A percentile compares a stretch with the other conserved stretches of the same genome.
Evolutionary conservation across 2,329 filamentous ascomycete species (phyloP).

Genomic region (Sporothrix dimorphospora): DNA sequence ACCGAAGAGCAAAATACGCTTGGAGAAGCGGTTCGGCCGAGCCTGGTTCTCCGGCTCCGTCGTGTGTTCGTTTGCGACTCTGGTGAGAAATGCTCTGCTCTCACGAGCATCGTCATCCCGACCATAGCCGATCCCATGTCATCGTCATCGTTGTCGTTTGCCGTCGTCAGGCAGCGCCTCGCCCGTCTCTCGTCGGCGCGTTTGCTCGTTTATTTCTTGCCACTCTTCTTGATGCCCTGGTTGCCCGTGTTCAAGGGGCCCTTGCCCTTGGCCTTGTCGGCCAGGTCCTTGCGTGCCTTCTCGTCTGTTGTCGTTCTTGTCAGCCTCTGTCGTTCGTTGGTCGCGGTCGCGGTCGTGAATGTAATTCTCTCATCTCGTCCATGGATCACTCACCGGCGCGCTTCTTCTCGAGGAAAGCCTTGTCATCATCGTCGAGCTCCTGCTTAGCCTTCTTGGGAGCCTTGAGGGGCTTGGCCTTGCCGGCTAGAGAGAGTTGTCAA

Average conservation of each 20-base stretch:
- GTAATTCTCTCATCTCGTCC: background rate
- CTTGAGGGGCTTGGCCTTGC: conserved; percentile 86
- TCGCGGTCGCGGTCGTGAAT: background rate
- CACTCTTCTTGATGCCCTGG: conserved; percentile 97
- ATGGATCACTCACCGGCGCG: conserved; percentile 67
- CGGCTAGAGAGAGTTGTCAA: conserved; percentile 56
- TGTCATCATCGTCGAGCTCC: conserved; percentile 85
- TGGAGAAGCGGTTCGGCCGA: background rate
- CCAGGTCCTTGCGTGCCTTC: conserved; percentile 82
- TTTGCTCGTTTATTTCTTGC: conserved; percentile 69
- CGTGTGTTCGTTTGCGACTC: background rate
- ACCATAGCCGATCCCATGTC: background rate
- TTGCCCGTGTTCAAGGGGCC: conserved; percentile 82
- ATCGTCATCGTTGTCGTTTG: background rate
- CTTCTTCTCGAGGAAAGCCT: conserved; percentile 82
- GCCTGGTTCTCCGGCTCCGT: background rate
- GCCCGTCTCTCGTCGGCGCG: background rate
- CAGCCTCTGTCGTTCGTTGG: background rate
- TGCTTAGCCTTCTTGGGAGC: conserved; percentile 81
- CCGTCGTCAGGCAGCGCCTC: background rate
- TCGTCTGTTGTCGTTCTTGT: conserved; percentile 58
- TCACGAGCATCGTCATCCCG: background rate
- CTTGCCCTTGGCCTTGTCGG: conserved; percentile 81
- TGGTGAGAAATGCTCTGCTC: background rate
- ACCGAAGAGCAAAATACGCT: background rate